Conservation (phyloP, 192 early-diverging fungal species). For the Mortierella alpina region DNA sequence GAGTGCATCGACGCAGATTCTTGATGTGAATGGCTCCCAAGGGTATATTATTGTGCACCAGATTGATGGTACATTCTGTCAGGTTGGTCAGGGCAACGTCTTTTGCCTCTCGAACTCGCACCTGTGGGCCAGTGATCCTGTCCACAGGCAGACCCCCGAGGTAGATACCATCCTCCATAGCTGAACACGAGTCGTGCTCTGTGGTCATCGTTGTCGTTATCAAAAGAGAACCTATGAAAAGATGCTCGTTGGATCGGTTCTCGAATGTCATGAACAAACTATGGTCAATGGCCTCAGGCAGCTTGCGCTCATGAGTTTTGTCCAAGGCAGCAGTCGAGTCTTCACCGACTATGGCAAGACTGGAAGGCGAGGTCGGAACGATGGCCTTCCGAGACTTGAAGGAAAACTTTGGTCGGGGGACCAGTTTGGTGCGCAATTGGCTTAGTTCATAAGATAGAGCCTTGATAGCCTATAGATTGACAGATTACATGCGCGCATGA, state of each 20-base stretch:
- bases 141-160: constrained; percentile 10
- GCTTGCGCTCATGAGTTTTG: neutral
- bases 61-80: constrained; percentile 70
- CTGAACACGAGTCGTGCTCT: neutral
- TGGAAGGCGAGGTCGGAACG: constrained; percentile 2
- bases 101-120: neutral
- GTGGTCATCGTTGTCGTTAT: neutral
- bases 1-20: constrained; percentile 66
- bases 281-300: neutral
- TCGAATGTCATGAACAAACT: constrained; percentile 40
- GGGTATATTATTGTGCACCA: constrained; percentile 54
- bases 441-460: constrained; percentile 49
- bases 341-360: neutral
- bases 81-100: constrained; percentile 72
- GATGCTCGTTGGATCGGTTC: constrained; percentile 20
- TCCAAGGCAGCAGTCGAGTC: neutral
- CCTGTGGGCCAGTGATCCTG: neutral
- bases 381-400: constrained; percentile 65
- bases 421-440: constrained; percentile 36
- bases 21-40: constrained; percentile 83
- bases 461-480: constrained; percentile 55
- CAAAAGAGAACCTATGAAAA: constrained; percentile 9
- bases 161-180: constrained; percentile 5
- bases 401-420: constrained; percentile 71
- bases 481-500: neutral